A percentile compares a stretch with the other conserved stretches of the same genome.
phyloP scores from a whole-genome alignment of 2,329 filamentous ascomycete genomes.

The Harringtonia aguacate region DNA sequence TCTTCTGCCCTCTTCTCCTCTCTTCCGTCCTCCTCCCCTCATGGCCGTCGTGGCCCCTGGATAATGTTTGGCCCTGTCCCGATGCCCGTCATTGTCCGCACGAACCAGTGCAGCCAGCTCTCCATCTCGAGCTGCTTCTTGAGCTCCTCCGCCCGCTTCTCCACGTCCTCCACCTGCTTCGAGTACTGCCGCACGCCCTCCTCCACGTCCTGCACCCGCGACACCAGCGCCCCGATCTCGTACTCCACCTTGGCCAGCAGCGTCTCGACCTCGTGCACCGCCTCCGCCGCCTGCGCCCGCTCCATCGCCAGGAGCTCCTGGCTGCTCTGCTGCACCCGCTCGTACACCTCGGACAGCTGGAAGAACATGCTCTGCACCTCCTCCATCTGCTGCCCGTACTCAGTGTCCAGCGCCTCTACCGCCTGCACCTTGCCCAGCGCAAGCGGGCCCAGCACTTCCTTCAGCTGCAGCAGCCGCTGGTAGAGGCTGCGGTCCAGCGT shows the following conservation, averaged over 20 bases:
- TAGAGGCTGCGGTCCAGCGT: slow-evolving; percentile 48
- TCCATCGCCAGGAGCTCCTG: slow-evolving; percentile 62
- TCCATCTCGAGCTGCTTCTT: slow-evolving; percentile 53
- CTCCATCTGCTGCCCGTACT: slow-evolving; percentile 51
- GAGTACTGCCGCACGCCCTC: slow-evolving; percentile 73
- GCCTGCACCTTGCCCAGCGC: slow-evolving; percentile 44
- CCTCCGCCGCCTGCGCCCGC: slow-evolving; percentile 56
- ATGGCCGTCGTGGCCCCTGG: slow-evolving; percentile 7
- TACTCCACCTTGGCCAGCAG: slow-evolving; percentile 83
- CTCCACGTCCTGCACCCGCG: slow-evolving; percentile 79
- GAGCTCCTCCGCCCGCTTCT: slow-evolving; percentile 51
- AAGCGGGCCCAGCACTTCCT: slow-evolving; percentile 47
- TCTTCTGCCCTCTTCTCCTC: too few species aligned
- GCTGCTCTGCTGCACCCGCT: slow-evolving; percentile 54
- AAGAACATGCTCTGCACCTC: slow-evolving; percentile 58
- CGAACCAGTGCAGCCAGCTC: slow-evolving; percentile 54
- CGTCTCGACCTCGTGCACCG: slow-evolving; percentile 67
- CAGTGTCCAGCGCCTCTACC: slow-evolving; percentile 49
- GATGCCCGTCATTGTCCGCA: slow-evolving; percentile 49
- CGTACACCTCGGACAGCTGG: slow-evolving; percentile 59
- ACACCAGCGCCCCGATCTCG: slow-evolving; percentile 70
- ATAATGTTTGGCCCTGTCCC: slow-evolving; percentile 49
- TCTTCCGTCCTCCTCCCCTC: too few species aligned
- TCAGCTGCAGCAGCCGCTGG: slow-evolving; percentile 38
- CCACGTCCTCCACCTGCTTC: slow-evolving; percentile 62